Conservation (phyloP, 345 rosid genomes). For the Rhizophora apiculata region DNA sequence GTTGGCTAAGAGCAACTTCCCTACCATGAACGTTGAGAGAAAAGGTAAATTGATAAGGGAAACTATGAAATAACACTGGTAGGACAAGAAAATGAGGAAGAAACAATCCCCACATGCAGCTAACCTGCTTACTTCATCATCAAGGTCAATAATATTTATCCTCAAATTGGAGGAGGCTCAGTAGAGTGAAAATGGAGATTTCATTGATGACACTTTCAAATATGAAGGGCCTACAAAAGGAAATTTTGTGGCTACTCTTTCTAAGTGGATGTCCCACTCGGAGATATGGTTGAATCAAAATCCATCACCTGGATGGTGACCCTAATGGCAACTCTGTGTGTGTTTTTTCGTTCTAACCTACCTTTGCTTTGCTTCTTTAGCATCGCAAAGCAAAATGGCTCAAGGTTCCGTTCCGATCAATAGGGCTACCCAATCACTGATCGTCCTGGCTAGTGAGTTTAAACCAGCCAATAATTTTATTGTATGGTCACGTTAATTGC, state of each 20-base stretch:
- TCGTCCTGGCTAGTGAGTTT: slow-evolving; percentile 2
- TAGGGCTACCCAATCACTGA: background rate
- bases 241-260: slow-evolving; percentile 13
- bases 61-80: too few relatives aligned
- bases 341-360: background rate
- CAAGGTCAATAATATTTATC: background rate
- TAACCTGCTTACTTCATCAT: too few relatives aligned
- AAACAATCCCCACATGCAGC: too few relatives aligned
- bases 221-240: background rate
- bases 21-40: too few relatives aligned
- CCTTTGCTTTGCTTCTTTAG: background rate
- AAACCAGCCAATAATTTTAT: background rate
- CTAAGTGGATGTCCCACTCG: slow-evolving; percentile 26
- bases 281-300: slow-evolving; percentile 42
- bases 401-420: slow-evolving; percentile 5
- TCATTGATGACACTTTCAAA: slow-evolving; percentile 34
- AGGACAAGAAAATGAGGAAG: too few relatives aligned
- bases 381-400: background rate
- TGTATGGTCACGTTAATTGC: slow-evolving; percentile 15
- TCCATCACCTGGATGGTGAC: slow-evolving; percentile 58
- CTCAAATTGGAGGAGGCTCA: slow-evolving; percentile 12
- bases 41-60: too few relatives aligned
- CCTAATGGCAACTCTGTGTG: slow-evolving; percentile 26
- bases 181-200: slow-evolving; percentile 16
- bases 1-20: too few relatives aligned